Evolutionary conservation across 176 grass and related monocot genomes (phyloP), one percentile per base, ranked within the genome.

Genomic region (Puya raimondii): DNA sequence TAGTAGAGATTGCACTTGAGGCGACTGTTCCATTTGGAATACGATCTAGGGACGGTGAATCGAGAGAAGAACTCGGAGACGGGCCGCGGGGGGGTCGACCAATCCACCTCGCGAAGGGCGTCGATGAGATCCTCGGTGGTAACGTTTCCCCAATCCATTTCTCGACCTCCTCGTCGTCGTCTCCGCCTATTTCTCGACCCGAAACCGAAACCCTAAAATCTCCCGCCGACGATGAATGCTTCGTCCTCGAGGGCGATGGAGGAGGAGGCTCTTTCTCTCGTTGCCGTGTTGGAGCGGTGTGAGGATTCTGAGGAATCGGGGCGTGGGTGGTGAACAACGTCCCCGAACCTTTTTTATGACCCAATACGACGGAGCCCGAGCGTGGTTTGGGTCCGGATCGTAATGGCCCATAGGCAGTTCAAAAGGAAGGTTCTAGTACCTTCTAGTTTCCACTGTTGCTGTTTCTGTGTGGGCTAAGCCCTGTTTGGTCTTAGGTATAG

Each of bases 1-100:
- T 99, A 99, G 90, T 99, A 99, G 63, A 99, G 85, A 72, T 99
- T 99, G 89, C 94, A 99, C 78, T 99, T 99, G 77, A 99, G 81
- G 84, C 94, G 94, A 78, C 87, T 99, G 69, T 80, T 99, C 94
- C 89, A 99, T 78, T 99, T 99, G 82, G 87, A 93, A 79, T 93
- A 92, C 84, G 94, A 99, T 76, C 89, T 81, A 7, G 94, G 94
- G 67, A 87, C 63, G 76, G 94, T 93, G 86, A 99, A 99, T 61
- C 94, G 89, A 70, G 94, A 92, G 78, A 99, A 99, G 89, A 99
- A 99, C 84, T 99, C 94, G 54, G 86, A 75, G 2, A 99, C 67
- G 16, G 94, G 87, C 58, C 94, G 94, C 65, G 94, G 94, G 66
- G 87, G 94, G 53, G 87, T 84, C 16, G 94, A 93, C 94, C 94